Percentiles rank a stretch among this genome's conserved stretches.
Conservation (phyloP, 768 basidiomycete genomes). For the Agrocybe chaxingu region DNA sequence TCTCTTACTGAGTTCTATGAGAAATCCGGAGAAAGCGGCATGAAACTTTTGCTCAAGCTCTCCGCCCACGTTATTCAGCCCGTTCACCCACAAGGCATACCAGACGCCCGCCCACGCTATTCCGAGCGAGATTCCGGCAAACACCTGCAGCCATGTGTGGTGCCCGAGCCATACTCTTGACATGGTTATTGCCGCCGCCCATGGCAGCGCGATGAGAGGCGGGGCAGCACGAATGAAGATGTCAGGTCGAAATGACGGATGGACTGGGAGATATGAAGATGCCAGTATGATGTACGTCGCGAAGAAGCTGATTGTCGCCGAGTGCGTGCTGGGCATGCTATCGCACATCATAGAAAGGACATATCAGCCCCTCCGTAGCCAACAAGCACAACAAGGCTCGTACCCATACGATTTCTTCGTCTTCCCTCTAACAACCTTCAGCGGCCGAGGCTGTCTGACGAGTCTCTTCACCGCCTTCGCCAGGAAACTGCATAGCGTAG, state of each 20-base stretch:
- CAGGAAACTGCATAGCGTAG: slow-evolving; percentile 48
- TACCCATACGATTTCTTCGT: slow-evolving; percentile 69
- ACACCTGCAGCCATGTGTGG: slow-evolving; percentile 70
- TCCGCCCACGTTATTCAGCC: slow-evolving; percentile 21
- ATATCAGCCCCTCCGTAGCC: not conserved
- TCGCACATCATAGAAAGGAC: not conserved
- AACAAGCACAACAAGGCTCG: not conserved
- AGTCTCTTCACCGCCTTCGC: slow-evolving; percentile 61
- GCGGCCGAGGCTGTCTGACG: slow-evolving; percentile 63
- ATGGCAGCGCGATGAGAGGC: slow-evolving; percentile 49
- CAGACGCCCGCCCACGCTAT: slow-evolving; percentile 47
- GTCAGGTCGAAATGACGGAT: slow-evolving; percentile 45
- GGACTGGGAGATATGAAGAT: slow-evolving; percentile 54
- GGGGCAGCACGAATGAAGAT: slow-evolving; percentile 38
- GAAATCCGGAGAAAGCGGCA: slow-evolving; percentile 2
- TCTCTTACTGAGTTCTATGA: too few relatives aligned
- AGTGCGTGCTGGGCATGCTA: slow-evolving; percentile 86
- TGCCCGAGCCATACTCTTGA: slow-evolving; percentile 78
- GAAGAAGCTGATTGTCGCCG: slow-evolving; percentile 64
- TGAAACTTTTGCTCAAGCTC: slow-evolving; percentile 19
- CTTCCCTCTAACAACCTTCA: slow-evolving; percentile 30
- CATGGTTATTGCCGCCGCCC: slow-evolving; percentile 49
- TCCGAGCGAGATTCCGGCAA: slow-evolving; percentile 57
- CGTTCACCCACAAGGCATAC: slow-evolving; percentile 55
- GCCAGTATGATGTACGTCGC: slow-evolving; percentile 60